phyloP scores from a whole-genome alignment of 352 stramenopile genomes.

The Lagenidium giganteum region DNA sequence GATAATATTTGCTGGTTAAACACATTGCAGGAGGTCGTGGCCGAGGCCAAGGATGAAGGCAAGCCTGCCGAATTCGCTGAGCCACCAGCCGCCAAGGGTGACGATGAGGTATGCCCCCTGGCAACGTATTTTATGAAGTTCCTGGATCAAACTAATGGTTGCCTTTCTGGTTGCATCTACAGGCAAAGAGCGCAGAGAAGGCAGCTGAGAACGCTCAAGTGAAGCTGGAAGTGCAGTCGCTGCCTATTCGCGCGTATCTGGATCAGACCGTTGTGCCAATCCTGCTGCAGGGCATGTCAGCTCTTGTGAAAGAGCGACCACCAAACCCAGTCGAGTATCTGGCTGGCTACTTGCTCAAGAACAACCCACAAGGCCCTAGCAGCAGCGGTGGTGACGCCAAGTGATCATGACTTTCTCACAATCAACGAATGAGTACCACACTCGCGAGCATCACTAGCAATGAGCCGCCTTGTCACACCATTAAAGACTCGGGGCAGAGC shows the following conservation, averaged over 20 bases:
- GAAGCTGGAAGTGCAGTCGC: conserved; percentile 88
- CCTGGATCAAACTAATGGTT: not conserved
- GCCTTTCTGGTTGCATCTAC: not conserved
- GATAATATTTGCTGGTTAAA: not conserved
- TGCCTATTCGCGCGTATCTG: conserved; percentile 97
- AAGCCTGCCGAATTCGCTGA: conserved; percentile 6
- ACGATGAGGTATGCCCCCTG: conserved; percentile 25
- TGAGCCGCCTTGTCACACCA: too few species aligned
- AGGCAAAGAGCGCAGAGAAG: conserved; percentile 67
- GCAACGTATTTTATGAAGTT: not conserved
- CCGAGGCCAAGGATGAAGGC: conserved; percentile 22
- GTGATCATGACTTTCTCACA: conserved; percentile 17
- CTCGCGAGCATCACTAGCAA: too few species aligned
- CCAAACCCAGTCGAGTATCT: conserved; percentile 97
- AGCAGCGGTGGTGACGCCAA: conserved; percentile 44
- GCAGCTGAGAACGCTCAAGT: conserved; percentile 68
- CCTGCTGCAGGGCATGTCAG: conserved; percentile 96
- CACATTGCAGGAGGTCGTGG: conserved; percentile 1
- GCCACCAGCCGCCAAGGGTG: conserved; percentile 10
- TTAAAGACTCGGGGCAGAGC: too few species aligned
- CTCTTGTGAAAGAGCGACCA: conserved; percentile 96
- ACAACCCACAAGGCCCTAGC: conserved; percentile 91
- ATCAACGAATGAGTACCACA: too few species aligned
- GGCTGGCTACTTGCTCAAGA: conserved; percentile 93
- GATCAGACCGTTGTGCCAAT: conserved; percentile 99